phyloP scores from a whole-genome alignment of 2,329 filamentous ascomycete species.

The Colletotrichum orchidophilum region DNA sequence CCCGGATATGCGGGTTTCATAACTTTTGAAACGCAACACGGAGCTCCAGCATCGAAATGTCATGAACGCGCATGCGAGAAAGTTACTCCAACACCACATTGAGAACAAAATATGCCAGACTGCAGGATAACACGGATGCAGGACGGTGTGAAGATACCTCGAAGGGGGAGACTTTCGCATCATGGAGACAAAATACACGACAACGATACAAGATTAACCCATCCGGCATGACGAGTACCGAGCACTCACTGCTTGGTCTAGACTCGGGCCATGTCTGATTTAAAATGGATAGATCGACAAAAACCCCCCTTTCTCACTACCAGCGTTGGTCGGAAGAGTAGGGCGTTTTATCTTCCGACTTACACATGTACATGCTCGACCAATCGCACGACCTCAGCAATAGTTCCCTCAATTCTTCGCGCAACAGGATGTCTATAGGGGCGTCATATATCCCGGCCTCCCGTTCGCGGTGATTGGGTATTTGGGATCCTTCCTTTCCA shows the following conservation, averaged over 20 bases:
- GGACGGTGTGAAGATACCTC: neutral
- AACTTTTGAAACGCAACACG: neutral
- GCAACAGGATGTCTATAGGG: slow-evolving; percentile 48
- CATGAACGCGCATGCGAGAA: neutral
- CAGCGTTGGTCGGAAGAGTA: slow-evolving; percentile 41
- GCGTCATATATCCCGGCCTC: slow-evolving; percentile 38
- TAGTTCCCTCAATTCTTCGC: slow-evolving; percentile 43
- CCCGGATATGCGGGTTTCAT: slow-evolving; percentile 21
- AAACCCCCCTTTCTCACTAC: slow-evolving; percentile 46
- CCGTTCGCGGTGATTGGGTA: slow-evolving; percentile 40
- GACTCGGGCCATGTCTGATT: slow-evolving; percentile 49
- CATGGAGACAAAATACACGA: neutral
- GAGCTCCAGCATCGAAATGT: neutral
- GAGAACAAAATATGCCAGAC: neutral
- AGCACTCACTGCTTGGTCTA: slow-evolving; percentile 43
- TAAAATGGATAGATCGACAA: slow-evolving; percentile 48
- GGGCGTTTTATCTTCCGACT: slow-evolving; percentile 32
- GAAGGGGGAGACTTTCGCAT: neutral
- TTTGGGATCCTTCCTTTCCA: slow-evolving; percentile 41
- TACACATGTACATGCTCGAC: slow-evolving; percentile 47
- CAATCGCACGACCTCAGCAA: slow-evolving; percentile 40
- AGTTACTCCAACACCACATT: too few relatives aligned
- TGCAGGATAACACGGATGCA: neutral
- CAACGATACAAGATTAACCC: neutral
- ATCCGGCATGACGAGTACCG: neutral